A percentile compares a stretch with the other conserved stretches of the same genome.
Conservation (phyloP, 2,329 filamentous ascomycete genomes). For the Nannizzia gypsea region DNA sequence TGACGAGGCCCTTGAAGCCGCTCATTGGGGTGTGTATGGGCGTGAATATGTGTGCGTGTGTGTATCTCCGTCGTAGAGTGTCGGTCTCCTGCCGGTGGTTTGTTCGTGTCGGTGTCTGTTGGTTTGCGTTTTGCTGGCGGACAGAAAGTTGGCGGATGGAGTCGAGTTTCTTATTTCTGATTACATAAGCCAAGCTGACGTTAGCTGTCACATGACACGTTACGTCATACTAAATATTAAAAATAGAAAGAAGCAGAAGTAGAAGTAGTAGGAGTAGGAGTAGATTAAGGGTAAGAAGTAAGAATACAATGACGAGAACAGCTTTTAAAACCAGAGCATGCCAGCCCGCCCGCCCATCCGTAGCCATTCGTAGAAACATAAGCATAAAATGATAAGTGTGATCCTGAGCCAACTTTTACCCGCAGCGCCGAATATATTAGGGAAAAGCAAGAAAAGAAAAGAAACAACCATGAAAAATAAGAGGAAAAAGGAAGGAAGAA, state of each 20-base stretch:
- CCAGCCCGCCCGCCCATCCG: no score
- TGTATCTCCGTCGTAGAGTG: no score
- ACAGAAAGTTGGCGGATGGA: neutral
- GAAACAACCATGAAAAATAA: no score
- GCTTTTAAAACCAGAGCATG: neutral
- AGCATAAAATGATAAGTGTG: no score
- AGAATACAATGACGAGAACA: neutral
- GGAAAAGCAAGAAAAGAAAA: no score
- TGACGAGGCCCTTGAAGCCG: constrained; percentile 32
- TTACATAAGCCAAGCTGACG: neutral
- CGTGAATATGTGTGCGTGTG: neutral
- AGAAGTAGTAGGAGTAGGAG: neutral
- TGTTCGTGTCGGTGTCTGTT: neutral
- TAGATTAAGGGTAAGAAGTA: neutral
- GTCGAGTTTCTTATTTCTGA: neutral
- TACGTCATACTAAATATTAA: neutral
- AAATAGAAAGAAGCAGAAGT: neutral
- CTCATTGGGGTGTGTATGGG: neutral
- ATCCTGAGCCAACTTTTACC: neutral
- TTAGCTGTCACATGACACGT: neutral
- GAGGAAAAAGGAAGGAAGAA: neutral
- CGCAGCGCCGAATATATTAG: neutral
- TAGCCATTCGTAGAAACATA: no score
- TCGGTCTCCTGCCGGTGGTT: neutral
- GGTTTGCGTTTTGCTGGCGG: neutral